Evolutionary conservation across 2,329 filamentous ascomycete species (phyloP), one percentile per base, ranked within the genome.

Genomic region (Podosphaera fusca): DNA sequence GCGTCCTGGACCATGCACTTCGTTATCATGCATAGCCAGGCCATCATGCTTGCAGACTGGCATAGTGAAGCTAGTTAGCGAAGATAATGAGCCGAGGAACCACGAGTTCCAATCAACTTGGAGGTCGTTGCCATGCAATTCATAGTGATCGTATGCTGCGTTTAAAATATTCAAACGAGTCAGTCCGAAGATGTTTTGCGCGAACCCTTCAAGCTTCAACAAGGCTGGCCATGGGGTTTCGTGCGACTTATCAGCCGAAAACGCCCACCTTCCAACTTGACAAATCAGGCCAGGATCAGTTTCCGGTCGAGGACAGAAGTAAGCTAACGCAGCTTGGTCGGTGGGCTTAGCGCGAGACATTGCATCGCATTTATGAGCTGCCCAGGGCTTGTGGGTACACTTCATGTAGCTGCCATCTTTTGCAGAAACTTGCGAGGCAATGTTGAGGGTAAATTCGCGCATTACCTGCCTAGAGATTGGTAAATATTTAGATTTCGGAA

Each of bases 361-460:
- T 1, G 29, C 7, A 6, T 50, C 4, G n/a, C 47, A 50, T 31
- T 50, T 50, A 31, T 50, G 3, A 5, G 9, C 4, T 6, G 47
- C 47, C 47, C 47, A 50, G 12, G 47, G 12, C 30, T 55, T 52
- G 45, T 55, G 52, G 4, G 54, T 58, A 31, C 59, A 60, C 35
- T 57, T 56, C 40, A 60, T 55, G 45, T 58, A 58, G 21, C 47
- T 55, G 38, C 54, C 54, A 40, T 58, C 57, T 9, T 49, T 21
- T 1, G 55, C 47, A 10, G 54, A 29, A 9, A 56, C 46, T 9
- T 58, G 50, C n/a, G 59, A 52, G 21, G 55, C 53, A 12, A 58
- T 35, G 29, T 42, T 29, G 29, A 55, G 58, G 9, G 54, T 30
- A 10, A 60, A 29, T 1, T 34, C 50, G 3, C 33, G 53, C 36